phyloP scores from a whole-genome alignment of 148 eudicot species.

The Nepenthes gracilis region DNA sequence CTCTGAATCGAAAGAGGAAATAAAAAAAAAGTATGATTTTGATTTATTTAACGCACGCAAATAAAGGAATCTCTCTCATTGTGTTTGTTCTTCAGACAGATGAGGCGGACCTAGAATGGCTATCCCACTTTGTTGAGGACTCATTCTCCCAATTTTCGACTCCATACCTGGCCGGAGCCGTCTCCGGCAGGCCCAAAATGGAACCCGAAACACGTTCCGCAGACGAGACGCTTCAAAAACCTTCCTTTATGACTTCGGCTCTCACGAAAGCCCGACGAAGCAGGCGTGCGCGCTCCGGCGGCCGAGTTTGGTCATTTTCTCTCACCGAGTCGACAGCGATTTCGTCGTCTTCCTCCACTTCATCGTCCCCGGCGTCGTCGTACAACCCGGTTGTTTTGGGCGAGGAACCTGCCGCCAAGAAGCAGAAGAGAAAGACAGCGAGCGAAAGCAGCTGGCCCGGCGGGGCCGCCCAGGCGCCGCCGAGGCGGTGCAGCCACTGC shows the following conservation, averaged over 20 bases:
- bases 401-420: conserved; percentile 3
- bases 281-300: conserved; percentile 14
- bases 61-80: neutral
- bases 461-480: neutral
- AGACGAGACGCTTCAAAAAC: neutral
- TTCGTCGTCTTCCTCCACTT: conserved; percentile 11
- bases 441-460: neutral
- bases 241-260: neutral
- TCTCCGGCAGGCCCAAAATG: neutral
- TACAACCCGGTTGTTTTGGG: conserved; percentile 7
- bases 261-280: conserved; percentile 13
- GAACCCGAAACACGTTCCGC: neutral
- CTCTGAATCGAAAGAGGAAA: neutral
- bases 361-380: conserved; percentile 9
- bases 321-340: neutral
- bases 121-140: conserved; percentile 28
- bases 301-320: conserved; percentile 8
- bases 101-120: conserved; percentile 28
- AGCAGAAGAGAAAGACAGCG: conserved; percentile 5
- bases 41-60: neutral
- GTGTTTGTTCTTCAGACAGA: conserved; percentile 12
- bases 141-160: conserved; percentile 18
- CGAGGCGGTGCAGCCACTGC: conserved; percentile 35
- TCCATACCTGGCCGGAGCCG: conserved; percentile 12
- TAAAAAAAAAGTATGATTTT: neutral